Conservation (phyloP, 2,329 filamentous ascomycete genomes). For the Verticillium albo-atrum region DNA sequence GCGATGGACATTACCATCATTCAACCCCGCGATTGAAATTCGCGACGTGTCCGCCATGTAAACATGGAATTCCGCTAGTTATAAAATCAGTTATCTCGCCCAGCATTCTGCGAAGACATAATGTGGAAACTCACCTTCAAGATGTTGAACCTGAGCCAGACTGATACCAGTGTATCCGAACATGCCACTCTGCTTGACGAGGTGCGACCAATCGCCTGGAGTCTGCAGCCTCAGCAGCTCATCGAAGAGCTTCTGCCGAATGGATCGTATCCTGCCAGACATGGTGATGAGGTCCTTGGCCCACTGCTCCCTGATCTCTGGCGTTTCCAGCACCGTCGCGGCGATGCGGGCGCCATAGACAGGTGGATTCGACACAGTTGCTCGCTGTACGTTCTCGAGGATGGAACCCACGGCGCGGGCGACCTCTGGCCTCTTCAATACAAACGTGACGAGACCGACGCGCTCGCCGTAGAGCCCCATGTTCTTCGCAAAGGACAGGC, state of each 20-base stretch:
- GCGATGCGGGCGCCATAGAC: constrained; percentile 29
- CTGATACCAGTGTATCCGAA: constrained; percentile 43
- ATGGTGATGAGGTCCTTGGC: constrained; percentile 28
- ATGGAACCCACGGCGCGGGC: constrained; percentile 18
- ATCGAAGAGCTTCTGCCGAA: constrained; percentile 27
- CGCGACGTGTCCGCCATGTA: constrained; percentile 34
- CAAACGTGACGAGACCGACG: constrained; percentile 23
- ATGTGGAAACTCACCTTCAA: constrained; percentile 19
- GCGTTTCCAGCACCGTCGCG: constrained; percentile 22
- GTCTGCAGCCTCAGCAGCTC: constrained; percentile 23
- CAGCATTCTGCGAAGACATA: neutral
- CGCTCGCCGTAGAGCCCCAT: constrained; percentile 41
- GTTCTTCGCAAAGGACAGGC: constrained; percentile 59
- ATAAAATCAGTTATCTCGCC: too few species aligned
- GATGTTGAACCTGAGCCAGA: constrained; percentile 36
- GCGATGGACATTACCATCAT: constrained; percentile 27
- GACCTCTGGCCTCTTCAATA: constrained; percentile 12
- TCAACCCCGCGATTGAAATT: constrained; percentile 33
- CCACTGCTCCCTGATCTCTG: constrained; percentile 26
- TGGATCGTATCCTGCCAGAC: constrained; percentile 27
- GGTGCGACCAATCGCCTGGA: constrained; percentile 30
- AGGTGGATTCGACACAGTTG: constrained; percentile 29
- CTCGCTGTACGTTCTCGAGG: constrained; percentile 25
- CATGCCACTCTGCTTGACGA: constrained; percentile 33
- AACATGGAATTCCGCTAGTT: constrained; percentile 26